A percentile compares a stretch with the other conserved stretches of the same genome.
phyloP scores from a whole-genome alignment of 2,329 filamentous ascomycete genomes.

The Talaromyces funiculosus region DNA sequence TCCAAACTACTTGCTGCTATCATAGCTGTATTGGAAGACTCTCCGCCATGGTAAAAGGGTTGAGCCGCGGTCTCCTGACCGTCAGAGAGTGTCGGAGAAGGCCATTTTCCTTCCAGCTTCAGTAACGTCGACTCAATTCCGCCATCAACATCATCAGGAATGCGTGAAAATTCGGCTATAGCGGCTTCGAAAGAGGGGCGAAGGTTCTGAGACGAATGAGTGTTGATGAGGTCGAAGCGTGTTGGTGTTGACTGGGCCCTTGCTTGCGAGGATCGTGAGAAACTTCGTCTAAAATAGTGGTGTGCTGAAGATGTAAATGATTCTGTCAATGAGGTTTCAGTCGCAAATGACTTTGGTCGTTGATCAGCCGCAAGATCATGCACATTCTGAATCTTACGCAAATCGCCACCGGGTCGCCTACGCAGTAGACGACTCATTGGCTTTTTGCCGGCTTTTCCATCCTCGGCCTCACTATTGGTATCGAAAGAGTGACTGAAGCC shows the following conservation, averaged over 20 bases:
- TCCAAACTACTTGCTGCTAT: not conserved
- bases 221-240: conserved; percentile 42
- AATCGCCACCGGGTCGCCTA: conserved; percentile 67
- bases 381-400: conserved; percentile 62
- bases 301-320: conserved; percentile 21
- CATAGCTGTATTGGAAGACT: not conserved
- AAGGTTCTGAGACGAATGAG: conserved; percentile 52
- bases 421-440: conserved; percentile 54
- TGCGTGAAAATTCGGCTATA: conserved; percentile 76
- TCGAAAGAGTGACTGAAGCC: conserved; percentile 31
- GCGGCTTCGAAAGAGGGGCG: conserved; percentile 78
- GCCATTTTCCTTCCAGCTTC: conserved; percentile 83
- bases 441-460: conserved; percentile 20
- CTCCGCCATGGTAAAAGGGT: not conserved
- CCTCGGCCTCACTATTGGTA: conserved; percentile 22
- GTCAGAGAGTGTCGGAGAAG: conserved; percentile 6
- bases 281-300: conserved; percentile 8
- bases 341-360: conserved; percentile 32
- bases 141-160: conserved; percentile 83
- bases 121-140: conserved; percentile 87
- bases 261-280: conserved; percentile 7
- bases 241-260: conserved; percentile 15
- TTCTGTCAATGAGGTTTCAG: conserved; percentile 32
- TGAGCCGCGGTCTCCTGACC: not conserved
- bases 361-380: conserved; percentile 51